Base-by-base conservation (phyloP, 2,329 filamentous ascomycete species). In the Fusarium aywerte region DNA sequence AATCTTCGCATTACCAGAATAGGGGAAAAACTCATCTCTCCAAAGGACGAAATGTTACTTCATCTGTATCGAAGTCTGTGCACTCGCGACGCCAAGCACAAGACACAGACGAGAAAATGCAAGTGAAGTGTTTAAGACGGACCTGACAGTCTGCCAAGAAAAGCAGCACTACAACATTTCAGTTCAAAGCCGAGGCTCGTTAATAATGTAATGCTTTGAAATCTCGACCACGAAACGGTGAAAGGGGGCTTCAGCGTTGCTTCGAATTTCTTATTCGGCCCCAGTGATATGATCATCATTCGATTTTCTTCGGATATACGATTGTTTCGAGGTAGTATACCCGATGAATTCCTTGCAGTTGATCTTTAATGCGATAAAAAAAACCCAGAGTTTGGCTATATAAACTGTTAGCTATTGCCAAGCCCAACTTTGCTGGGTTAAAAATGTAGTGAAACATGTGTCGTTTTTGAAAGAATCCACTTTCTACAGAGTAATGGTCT, bases 381-480 rank as follows among this genome's bases (percentile, higher is more conserved):
- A 27, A 27, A 27, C n/a, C n/a, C n/a, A n/a, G n/a, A 27, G 27
- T 25, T 35, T 48, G 31, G 44, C 44, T 36, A 48, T 48, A 48
- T 48, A 48, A 48, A 48, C 45, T 39, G 48, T 25, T 23, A 10
- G 6, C 11, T 60, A 40, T 39, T 42, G 54, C 39, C 53, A 40
- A 53, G 58, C 15, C 44, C 11, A 18, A 44, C 60, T 13, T 27
- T 1, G 25, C 51, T 33, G 23, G 36, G 27, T 49, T 48, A 23
- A 29, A 31, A 9, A 15, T 40, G 23, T 49, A 15, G 65, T 70
- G 63, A 64, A 48, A 55, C 65, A 57, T 65, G 68, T 71, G 38
- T 67, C 61, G 69, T 21, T 40, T 68, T 50, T 50, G 47, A 32
- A 62, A 47, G 53, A 47, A 55, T 39, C 43, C 66, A 50, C 58